A percentile compares a stretch with the other conserved stretches of the same genome.
Evolutionary conservation across 495 filamentous ascomycete species (phyloP).

Genomic region (Penicillium turbatum): DNA sequence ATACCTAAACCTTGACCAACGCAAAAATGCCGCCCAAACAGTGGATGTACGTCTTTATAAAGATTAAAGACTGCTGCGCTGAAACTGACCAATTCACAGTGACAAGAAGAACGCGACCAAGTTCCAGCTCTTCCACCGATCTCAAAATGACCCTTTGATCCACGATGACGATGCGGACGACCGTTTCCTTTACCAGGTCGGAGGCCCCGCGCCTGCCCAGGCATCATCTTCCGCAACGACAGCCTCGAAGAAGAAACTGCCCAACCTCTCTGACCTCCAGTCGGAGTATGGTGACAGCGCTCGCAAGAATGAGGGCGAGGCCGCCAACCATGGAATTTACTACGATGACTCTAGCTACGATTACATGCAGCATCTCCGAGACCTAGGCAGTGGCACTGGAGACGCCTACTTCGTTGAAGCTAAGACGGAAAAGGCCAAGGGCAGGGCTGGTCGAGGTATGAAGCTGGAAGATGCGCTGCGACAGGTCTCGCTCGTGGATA

Average conservation of each 20-base stretch:
- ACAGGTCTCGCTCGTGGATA: constrained; percentile 54
- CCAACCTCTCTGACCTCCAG: constrained; percentile 64
- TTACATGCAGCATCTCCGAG: constrained; percentile 99
- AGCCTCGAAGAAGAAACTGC: constrained; percentile 35
- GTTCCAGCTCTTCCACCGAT: constrained; percentile 90
- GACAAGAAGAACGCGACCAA: constrained; percentile 92
- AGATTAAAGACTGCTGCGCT: not conserved
- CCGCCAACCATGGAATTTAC: constrained; percentile 89
- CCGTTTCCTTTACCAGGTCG: constrained; percentile 65
- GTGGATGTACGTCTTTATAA: constrained; percentile 69
- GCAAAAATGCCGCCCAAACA: constrained; percentile 69
- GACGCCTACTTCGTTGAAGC: constrained; percentile 75
- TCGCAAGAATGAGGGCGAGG: constrained; percentile 90
- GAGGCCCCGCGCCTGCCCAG: constrained; percentile 32
- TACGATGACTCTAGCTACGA: constrained; percentile 88
- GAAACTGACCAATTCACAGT: constrained; percentile 41
- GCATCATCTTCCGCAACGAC: constrained; percentile 24
- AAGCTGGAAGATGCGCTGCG: constrained; percentile 79
- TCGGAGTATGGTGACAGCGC: constrained; percentile 65
- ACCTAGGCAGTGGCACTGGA: constrained; percentile 60
- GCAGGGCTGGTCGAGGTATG: constrained; percentile 66
- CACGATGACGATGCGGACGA: constrained; percentile 77
- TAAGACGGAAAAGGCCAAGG: constrained; percentile 48
- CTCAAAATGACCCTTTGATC: constrained; percentile 94
- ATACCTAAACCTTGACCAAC: constrained; percentile 9